Evolutionary conservation across 345 rosid genomes (phyloP).

Genomic region (Lepidium aucheri): DNA sequence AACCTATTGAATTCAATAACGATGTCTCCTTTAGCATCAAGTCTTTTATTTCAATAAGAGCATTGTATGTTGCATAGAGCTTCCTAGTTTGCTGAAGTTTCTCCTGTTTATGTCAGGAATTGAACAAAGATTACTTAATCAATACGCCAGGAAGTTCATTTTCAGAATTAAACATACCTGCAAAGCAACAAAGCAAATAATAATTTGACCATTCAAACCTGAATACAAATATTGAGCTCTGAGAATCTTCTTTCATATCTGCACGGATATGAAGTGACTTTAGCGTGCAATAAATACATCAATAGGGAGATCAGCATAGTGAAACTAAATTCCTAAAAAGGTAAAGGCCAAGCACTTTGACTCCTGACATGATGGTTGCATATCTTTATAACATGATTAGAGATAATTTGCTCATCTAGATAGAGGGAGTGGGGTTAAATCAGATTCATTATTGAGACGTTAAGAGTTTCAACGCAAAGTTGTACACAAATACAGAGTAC

Average conservation of each 20-base stretch:
- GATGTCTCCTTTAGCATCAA: constrained; percentile 84
- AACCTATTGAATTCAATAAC: constrained; percentile 65
- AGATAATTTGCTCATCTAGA: background rate
- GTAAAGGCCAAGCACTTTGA: background rate
- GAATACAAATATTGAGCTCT: constrained; percentile 69
- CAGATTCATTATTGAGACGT: background rate
- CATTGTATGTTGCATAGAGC: constrained; percentile 73
- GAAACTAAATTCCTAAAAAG: background rate
- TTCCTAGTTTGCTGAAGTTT: constrained; percentile 70
- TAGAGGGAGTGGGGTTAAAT: background rate
- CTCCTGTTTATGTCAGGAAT: constrained; percentile 37
- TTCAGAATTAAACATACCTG: background rate
- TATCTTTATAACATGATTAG: background rate
- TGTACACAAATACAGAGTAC: background rate
- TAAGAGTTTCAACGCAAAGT: background rate
- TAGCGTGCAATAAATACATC: background rate
- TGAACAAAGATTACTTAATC: background rate
- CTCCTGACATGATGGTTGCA: background rate
- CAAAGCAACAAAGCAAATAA: constrained; percentile 4
- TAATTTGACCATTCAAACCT: constrained; percentile 35
- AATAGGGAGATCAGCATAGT: background rate
- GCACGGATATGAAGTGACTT: constrained; percentile 20
- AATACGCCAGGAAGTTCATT: background rate
- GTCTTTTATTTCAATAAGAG: constrained; percentile 77
- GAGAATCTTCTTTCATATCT: constrained; percentile 75